Base-by-base conservation (phyloP, 2,329 filamentous ascomycete genomes). In the Trichoderma koningii region DNA sequence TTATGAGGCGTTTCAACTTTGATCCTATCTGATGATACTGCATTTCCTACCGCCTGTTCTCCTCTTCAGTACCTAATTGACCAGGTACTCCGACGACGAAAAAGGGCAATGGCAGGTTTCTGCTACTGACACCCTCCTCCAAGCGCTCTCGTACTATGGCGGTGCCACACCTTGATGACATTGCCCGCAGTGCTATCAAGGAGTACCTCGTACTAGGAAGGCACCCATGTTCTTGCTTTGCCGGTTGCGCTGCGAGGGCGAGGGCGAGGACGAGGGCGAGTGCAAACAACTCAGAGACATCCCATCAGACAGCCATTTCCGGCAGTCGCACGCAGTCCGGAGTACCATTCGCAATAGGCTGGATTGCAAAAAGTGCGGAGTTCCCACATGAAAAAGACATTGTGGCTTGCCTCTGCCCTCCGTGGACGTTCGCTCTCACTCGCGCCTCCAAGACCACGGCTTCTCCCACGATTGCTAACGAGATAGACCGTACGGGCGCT, bases 41-140 rank as follows among this genome's bases (percentile, higher is more conserved):
- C 61, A 48, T 5, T 41, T 44, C 19, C 50, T 62, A 34, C 7
- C 28, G 10, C 48, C 41, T 51, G 7, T 6, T 42, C 21, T 30
- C 21, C 12, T 56, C 30, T 23, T 30, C 15, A 12, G 3, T 51
- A 38, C 30, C 6, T 30, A 28, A 26, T 30, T 19, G 3, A 2
- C 3, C 21, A 23, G 21, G 21, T 23, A 23, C 26, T 52, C 26
- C 50, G 19, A 19, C 48, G n/a, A 12, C 28, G 21, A 23, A 34
- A 12, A 12, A 34, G 9, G 9, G 10, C 30, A 34, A 34, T 34
- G 34, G 10, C 34, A 38, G 12, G 34, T 38, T 14, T 38, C 3
- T 63, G 45, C 52, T 64, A 55, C 55, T 61, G 48, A 30, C 63
- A 60, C 55, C 63, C 63, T 65, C 55, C 63, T 45, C 34, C 34